Evolutionary conservation across 176 grass and related monocot species (phyloP).

Genomic region (Saccharum spontaneum): DNA sequence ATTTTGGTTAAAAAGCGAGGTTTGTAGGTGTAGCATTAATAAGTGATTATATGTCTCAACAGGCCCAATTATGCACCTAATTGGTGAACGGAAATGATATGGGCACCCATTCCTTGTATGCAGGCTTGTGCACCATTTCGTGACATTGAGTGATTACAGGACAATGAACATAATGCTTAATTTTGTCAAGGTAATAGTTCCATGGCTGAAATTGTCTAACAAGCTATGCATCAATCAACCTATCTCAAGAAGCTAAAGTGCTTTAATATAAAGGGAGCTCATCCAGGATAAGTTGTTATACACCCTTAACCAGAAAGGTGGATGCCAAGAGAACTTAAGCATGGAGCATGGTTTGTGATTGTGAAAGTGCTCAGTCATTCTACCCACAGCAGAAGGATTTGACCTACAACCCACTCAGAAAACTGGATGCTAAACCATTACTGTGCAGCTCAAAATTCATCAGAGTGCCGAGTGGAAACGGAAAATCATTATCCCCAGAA

Average conservation of each 20-base stretch:
- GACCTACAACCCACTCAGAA: neutral
- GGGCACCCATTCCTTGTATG: neutral
- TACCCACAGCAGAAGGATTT: neutral
- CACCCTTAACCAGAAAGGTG: neutral
- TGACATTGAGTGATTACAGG: neutral
- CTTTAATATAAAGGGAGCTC: too few relatives aligned
- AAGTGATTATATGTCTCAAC: too few relatives aligned
- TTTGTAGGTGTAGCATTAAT: too few relatives aligned
- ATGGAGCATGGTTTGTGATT: too few relatives aligned
- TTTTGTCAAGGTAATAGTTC: neutral
- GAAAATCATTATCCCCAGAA: neutral
- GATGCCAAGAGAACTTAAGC: too few relatives aligned
- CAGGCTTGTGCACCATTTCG: neutral
- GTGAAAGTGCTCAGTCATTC: neutral
- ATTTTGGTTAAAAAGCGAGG: too few relatives aligned
- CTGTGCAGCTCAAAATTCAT: neutral
- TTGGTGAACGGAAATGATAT: too few relatives aligned
- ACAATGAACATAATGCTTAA: neutral
- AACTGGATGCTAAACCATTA: neutral
- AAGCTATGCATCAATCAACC: neutral
- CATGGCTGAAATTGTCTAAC: neutral
- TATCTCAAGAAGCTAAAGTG: neutral
- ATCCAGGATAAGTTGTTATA: neutral
- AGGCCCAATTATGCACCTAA: too few relatives aligned
- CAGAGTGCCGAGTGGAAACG: neutral